phyloP scores from a whole-genome alignment of 1,284 basidiomycete genomes.

The Cutaneotrichosporon arboriforme region DNA sequence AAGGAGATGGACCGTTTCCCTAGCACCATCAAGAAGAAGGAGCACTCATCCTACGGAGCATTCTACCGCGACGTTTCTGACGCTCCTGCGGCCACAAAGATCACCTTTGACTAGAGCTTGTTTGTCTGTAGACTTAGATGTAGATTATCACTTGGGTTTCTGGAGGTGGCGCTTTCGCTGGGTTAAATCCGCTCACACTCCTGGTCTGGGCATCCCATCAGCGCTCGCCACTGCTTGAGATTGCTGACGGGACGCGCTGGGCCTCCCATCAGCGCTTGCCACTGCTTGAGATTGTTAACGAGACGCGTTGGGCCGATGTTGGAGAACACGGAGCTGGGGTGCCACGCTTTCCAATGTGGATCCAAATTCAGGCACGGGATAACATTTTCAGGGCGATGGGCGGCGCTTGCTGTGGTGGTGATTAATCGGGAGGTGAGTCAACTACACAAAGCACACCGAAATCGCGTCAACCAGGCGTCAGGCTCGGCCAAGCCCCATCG shows the following conservation, averaged over 20 bases:
- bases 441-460: not conserved
- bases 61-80: constrained; percentile 74
- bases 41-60: constrained; percentile 53
- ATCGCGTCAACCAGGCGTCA: not conserved
- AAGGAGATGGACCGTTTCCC: constrained; percentile 83
- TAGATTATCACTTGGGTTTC: not conserved
- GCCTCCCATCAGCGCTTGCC: no score
- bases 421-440: not conserved
- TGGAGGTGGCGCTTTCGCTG: not conserved
- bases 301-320: no score
- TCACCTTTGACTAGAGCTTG: constrained; percentile 60
- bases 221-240: no score
- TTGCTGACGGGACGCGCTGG: no score
- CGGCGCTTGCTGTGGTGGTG: not conserved
- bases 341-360: not conserved
- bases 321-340: no score
- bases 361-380: not conserved
- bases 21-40: constrained; percentile 93
- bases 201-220: no score
- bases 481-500: no score
- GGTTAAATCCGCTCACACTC: no score
- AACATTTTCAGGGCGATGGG: not conserved
- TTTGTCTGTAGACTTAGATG: not conserved
- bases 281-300: no score
- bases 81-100: constrained; percentile 77